phyloP scores from a whole-genome alignment of 2,329 filamentous ascomycete genomes.

The Alternaria rosae region DNA sequence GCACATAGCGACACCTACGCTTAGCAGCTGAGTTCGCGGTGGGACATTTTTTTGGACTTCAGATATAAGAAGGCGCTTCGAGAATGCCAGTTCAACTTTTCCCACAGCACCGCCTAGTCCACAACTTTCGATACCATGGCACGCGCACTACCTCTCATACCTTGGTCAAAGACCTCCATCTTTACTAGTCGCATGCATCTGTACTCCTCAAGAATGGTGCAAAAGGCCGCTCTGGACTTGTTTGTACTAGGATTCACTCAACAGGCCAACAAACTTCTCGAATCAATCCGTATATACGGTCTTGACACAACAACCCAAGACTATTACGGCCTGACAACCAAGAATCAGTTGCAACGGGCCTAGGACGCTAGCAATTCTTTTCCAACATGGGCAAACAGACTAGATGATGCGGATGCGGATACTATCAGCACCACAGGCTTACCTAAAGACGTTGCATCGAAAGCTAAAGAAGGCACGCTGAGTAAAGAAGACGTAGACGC shows the following conservation, averaged over 20 bases:
- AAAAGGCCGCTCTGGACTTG: conserved; percentile 6
- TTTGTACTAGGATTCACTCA: conserved; percentile 2
- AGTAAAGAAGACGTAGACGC: not conserved
- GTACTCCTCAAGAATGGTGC: not conserved
- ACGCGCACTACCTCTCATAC: conserved; percentile 2
- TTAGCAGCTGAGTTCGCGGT: too few species aligned
- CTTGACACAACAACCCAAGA: not conserved
- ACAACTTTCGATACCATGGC: not conserved
- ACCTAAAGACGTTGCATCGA: not conserved
- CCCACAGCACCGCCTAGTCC: too few species aligned
- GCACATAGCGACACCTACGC: not conserved
- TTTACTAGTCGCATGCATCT: not conserved
- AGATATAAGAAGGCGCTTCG: not conserved
- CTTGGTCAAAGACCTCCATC: conserved; percentile 6
- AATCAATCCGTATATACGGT: not conserved
- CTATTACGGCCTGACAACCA: not conserved
- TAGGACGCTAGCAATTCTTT: not conserved
- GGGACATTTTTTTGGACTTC: too few species aligned
- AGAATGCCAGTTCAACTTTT: not conserved
- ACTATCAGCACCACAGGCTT: not conserved
- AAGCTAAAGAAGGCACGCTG: not conserved
- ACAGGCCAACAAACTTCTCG: conserved; percentile 2
- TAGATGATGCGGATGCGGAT: not conserved
- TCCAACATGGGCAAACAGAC: not conserved
- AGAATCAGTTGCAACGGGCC: not conserved